A percentile compares a stretch with the other conserved stretches of the same genome.
phyloP scores from a whole-genome alignment of 202 grass and related monocot genomes.

The Carex arenaria region DNA sequence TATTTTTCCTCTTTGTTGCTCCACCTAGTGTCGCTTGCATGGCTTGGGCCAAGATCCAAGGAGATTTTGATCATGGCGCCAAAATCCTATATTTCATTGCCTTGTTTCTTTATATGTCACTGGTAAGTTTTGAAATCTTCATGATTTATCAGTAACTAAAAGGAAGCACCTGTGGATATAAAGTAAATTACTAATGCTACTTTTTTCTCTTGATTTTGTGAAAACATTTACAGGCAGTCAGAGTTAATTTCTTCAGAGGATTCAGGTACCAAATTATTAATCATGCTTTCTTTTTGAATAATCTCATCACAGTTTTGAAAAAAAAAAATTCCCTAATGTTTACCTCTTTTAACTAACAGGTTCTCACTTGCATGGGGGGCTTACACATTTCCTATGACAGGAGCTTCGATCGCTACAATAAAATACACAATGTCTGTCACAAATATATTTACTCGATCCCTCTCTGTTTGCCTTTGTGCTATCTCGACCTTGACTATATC shows the following conservation, averaged over 20 bases:
- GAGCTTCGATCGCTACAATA: constrained; percentile 55
- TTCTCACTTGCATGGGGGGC: constrained; percentile 99
- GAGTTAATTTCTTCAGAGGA: constrained; percentile 80
- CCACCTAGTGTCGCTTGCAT: constrained; percentile 72
- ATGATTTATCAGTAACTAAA: neutral
- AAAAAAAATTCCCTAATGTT: neutral
- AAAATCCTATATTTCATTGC: constrained; percentile 82
- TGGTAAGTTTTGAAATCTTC: constrained; percentile 33
- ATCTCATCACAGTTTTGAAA: neutral
- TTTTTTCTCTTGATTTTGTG: neutral
- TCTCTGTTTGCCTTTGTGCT: constrained; percentile 58
- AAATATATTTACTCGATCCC: constrained; percentile 50
- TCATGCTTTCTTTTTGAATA: neutral
- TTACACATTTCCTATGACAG: constrained; percentile 92
- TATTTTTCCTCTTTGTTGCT: constrained; percentile 93
- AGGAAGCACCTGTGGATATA: neutral
- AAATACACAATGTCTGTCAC: constrained; percentile 58
- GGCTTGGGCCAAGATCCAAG: constrained; percentile 83
- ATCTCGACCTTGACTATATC: constrained; percentile 68
- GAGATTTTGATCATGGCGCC: constrained; percentile 55
- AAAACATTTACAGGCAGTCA: constrained; percentile 45
- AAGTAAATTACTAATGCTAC: neutral
- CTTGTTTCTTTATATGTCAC: constrained; percentile 74
- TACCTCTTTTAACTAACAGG: neutral
- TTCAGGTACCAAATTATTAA: constrained; percentile 34